Base-by-base conservation (phyloP, 1,139 yeast species). In the Maudiozyma humilis region DNA sequence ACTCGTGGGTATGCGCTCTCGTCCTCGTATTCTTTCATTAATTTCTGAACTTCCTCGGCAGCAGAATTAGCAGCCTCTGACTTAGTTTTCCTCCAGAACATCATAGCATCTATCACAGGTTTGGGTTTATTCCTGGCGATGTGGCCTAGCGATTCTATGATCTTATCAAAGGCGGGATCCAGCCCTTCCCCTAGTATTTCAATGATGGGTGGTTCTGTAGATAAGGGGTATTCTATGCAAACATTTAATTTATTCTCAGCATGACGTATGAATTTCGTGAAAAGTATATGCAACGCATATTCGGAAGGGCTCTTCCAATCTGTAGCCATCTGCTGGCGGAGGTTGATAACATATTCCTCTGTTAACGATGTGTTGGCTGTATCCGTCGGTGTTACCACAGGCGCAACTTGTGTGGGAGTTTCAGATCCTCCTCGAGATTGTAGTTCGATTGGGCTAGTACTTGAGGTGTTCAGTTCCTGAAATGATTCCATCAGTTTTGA, bases 61-160 rank as follows among this genome's bases (percentile, higher is more conserved):
- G 95, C 94, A 68, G 79, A 71, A 3, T 80, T 73, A 0, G 95
- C 88, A 3, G 85, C 82, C 54, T 89, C 96, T 25, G 93, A 80
- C 61, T 91, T 82, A 4, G 93, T 78, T 62, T 89, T 87, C 47
- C 98, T 73, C 99, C 99, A 91, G 59, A 85, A 89, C 97, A 93
- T 89, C 47, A 91, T 96, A 18, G 95, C 86, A 62, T 93, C 98
- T 38, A 93, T 89, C 3, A 93, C 96, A 0, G 96, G 95, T 57
- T 88, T 89, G 0, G 97, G 97, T 54, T 88, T 86, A 32, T 82
- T 73, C 46, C 88, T 73, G 1, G 98, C 95, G 34, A 91, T 85
- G 60, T 85, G 87, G 2, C 98, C 98, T 48, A 91, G 69, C 0
- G 96, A 82, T 10, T 79, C 78, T 23, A 93, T 78, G 44, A 88